Evolutionary conservation across 1,139 yeast genomes (phyloP).

Genomic region (Casaregolazyma suthepensis): DNA sequence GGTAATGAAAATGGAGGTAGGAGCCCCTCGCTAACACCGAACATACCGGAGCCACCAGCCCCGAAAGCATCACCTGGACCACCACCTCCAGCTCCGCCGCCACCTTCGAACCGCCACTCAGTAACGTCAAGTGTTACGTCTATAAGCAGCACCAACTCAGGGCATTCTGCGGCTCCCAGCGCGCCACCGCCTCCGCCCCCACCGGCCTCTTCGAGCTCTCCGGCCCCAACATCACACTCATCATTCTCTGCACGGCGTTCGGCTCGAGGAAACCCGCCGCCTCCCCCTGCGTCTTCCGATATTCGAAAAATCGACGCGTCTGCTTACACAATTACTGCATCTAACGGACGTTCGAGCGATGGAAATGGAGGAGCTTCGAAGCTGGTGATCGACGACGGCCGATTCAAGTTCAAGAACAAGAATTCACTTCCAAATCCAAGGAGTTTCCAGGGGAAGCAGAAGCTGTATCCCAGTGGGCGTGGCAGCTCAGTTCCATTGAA

Average conservation of each 20-base stretch:
- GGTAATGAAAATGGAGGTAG: not conserved
- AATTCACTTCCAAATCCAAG: constrained; percentile 79
- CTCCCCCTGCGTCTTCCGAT: constrained; percentile 21
- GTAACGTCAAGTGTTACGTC: constrained; percentile 29
- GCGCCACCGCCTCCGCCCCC: constrained; percentile 28
- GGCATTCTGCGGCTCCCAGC: constrained; percentile 26
- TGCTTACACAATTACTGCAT: constrained; percentile 28
- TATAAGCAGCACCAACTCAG: constrained; percentile 23
- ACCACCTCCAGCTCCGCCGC: constrained; percentile 25
- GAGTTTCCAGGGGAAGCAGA: constrained; percentile 58
- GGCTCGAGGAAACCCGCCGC: constrained; percentile 14
- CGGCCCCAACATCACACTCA: constrained; percentile 16
- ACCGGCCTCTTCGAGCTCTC: constrained; percentile 16
- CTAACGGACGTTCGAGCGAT: constrained; percentile 14
- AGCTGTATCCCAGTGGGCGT: constrained; percentile 91
- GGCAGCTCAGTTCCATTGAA: constrained; percentile 91
- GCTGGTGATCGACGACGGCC: constrained; percentile 55
- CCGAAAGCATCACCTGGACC: constrained; percentile 18
- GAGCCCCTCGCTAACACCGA: constrained; percentile 7
- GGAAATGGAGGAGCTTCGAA: constrained; percentile 13
- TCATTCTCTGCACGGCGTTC: constrained; percentile 12
- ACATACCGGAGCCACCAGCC: constrained; percentile 15
- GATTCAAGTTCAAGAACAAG: constrained; percentile 67
- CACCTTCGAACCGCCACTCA: constrained; percentile 24
- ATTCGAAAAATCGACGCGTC: constrained; percentile 30